Evolutionary conservation across 1,284 basidiomycete species (phyloP), one percentile per base, ranked within the genome.

Genomic region (Testicularia cyperi): DNA sequence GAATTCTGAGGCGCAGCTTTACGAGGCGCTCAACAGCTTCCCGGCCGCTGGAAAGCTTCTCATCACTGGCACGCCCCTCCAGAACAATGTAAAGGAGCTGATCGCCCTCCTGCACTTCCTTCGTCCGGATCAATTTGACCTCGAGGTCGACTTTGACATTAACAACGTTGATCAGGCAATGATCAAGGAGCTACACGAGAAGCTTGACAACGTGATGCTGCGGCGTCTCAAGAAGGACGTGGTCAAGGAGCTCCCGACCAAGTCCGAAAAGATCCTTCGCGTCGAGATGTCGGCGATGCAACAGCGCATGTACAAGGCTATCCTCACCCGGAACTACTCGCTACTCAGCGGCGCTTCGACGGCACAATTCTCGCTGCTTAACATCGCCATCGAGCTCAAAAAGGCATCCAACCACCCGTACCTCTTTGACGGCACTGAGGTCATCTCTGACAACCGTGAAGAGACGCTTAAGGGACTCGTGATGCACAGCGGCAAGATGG

Each of bases 301-400:
- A 79, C 96, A 92, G 16, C 90, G 92, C 77, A 96, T 94, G 78
- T 99, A 99, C 82, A 97, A 97, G 82, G 97, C 97, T 76, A 98
- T 98, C 71, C 81, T 98, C 65, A 95, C 94, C 31, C 72, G 92
- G 86, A 98, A 98, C 78, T 98, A 94, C 78, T 83, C 87, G 72
- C 91, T 88, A 14, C 81, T 98, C 43, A 85, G 90, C 68, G 92
- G 78, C 85, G 83, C 65, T 87, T 89, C 74, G 83, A 84, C 68
- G 9, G 68, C 78, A 84, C 80, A 90, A 69, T 90, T 97, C 73
- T 95, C 91, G 73, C 80, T 98, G 74, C 64, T 77, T 40, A 77
- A 78, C 57, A 71, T 78, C 34, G 75, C 76, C 23, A 74, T 77
- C 52, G 75, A 77, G 51, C 58, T 77, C 33, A 77, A 77, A 19